Evolutionary conservation across 495 filamentous ascomycete species (phyloP), one percentile per base, ranked within the genome.

Genomic region (Hypoxylon fuscum): DNA sequence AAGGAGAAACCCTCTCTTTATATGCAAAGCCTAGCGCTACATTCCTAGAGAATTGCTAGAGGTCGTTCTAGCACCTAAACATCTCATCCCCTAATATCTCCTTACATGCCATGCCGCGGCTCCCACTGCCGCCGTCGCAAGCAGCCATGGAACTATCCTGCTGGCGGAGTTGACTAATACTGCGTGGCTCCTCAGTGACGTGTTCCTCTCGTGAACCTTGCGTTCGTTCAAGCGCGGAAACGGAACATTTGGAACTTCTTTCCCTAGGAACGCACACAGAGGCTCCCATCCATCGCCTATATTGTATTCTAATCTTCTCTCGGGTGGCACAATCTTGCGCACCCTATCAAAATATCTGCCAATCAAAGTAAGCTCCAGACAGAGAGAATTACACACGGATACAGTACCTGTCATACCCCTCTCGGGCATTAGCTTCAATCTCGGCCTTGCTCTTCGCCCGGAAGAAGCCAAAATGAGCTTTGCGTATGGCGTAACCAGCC

Each of bases 231-330:
- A 12, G 31, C 8, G 31, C n/a, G 31, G 31, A 34, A 34, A 34
- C n/a, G 4, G 31, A 7, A 34, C 31, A 34, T 34, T 12, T 2
- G 31, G 31, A 10, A 34, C 31, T 11, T 34, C 31, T 11, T 42
- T 42, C 7, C 34, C 32, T 17, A 81, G 45, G 41, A 78, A 77
- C 31, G 59, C 22, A 37, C 79, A 83, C 37, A 83, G 70, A 25
- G 78, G 77, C 38, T 71, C 77, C 79, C 79, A 81, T 9, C 78
- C 79, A 45, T 79, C 71, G 46, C 76, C 69, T 23, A 81, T 72
- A n/a, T 70, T 64, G 56, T 72, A 82, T 48, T n/a, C n/a, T n/a
- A n/a, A n/a, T n/a, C n/a, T n/a, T n/a, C n/a, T n/a, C n/a, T n/a
- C n/a, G n/a, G n/a, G 44, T 0, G 73, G 68, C 12, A 78, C 72